phyloP scores from a whole-genome alignment of 495 filamentous ascomycete genomes.

The Neurospora sp. region DNA sequence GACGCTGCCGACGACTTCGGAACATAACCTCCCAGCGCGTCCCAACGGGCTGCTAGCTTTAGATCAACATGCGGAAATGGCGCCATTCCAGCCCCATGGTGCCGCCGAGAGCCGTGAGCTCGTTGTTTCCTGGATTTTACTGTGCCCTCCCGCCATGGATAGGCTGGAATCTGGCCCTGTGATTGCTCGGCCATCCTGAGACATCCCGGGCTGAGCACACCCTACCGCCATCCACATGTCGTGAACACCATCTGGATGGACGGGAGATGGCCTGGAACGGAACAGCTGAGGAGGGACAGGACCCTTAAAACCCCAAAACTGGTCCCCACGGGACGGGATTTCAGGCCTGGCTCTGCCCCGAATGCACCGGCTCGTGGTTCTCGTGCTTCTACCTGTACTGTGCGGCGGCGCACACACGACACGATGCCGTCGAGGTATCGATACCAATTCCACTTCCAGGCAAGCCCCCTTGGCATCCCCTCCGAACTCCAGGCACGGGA shows the following conservation, averaged over 20 bases:
- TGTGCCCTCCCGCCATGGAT: background rate
- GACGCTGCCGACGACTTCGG: background rate
- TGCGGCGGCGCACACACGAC: background rate
- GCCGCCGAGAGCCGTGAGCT: background rate
- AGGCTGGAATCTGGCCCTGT: background rate
- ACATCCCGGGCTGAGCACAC: background rate
- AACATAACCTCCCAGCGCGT: background rate
- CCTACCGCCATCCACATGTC: background rate
- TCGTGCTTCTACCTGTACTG: background rate
- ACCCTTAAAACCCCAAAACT: background rate
- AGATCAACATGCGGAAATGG: slow-evolving; percentile 3
- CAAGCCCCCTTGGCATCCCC: background rate
- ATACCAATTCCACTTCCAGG: background rate
- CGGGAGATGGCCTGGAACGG: background rate
- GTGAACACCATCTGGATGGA: background rate
- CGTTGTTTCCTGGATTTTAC: background rate
- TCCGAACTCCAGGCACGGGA: background rate
- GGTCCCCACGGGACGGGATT: background rate
- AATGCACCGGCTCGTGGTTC: background rate
- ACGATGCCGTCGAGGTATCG: background rate
- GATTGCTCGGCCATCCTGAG: background rate
- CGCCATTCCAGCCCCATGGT: slow-evolving; percentile 3
- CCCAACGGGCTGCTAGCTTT: background rate
- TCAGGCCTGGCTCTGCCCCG: background rate
- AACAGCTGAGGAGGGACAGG: background rate